phyloP scores from a whole-genome alignment of 164 flowering plant species.

The Vitis amurensis region DNA sequence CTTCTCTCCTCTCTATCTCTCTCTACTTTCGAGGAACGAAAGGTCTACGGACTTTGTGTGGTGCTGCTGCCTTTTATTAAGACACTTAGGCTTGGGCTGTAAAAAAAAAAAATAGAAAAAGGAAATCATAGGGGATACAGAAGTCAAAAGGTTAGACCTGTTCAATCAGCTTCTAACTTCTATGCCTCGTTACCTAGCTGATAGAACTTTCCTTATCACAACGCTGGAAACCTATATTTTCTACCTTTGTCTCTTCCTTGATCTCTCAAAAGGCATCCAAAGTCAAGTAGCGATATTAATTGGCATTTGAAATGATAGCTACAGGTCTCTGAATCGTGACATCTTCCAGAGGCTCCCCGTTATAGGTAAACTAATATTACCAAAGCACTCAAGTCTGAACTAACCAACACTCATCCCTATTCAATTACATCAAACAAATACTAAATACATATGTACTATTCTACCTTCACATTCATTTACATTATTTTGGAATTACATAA shows the following conservation, averaged over 20 bases:
- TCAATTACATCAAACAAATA: too few relatives aligned
- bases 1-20: background rate
- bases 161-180: conserved; percentile 9
- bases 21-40: background rate
- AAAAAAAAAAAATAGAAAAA: background rate
- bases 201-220: conserved; percentile 7
- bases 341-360: conserved; percentile 11
- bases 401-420: too few relatives aligned
- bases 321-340: conserved; percentile 10
- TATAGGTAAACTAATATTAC: background rate
- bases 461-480: too few relatives aligned
- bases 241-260: background rate
- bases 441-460: too few relatives aligned
- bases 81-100: background rate
- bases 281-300: conserved; percentile 4
- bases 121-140: background rate
- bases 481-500: too few relatives aligned
- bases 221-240: background rate
- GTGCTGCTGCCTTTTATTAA: conserved; percentile 9
- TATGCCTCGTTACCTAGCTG: background rate
- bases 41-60: background rate
- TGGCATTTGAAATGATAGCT: conserved; percentile 12
- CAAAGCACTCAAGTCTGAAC: too few relatives aligned
- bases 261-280: conserved; percentile 12
- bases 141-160: conserved; percentile 20